phyloP scores from a whole-genome alignment of 345 rosid species.

The Linum trigynum region DNA sequence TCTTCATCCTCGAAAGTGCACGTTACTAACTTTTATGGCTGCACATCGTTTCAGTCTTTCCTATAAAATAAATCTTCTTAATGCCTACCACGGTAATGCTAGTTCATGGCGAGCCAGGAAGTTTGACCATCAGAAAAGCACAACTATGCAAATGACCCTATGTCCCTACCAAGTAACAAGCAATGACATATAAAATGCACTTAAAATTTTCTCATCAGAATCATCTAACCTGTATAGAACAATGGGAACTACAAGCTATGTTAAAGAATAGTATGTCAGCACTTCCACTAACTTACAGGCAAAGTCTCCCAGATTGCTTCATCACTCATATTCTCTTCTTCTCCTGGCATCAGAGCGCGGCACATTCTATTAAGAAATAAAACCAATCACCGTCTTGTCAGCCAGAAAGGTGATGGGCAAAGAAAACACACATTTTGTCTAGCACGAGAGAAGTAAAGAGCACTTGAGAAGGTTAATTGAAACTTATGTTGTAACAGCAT shows the following conservation, averaged over 20 bases:
- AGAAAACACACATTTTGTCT: too few species aligned
- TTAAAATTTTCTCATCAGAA: too few species aligned
- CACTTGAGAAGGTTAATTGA: neutral
- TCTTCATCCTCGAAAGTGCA: too few species aligned
- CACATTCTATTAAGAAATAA: conserved; percentile 60
- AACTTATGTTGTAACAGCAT: neutral
- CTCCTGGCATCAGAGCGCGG: conserved; percentile 88
- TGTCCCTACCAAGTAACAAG: too few species aligned
- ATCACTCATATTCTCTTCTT: conserved; percentile 76
- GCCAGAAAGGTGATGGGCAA: neutral
- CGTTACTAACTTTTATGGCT: too few species aligned
- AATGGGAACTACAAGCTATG: neutral
- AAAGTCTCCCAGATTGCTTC: conserved; percentile 97
- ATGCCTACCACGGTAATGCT: too few species aligned
- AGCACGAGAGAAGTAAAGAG: neutral
- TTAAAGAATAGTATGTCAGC: neutral
- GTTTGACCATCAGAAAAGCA: too few species aligned
- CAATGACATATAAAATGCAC: too few species aligned
- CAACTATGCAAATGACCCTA: too few species aligned
- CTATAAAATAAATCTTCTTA: too few species aligned
- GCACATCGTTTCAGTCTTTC: too few species aligned
- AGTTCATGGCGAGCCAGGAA: too few species aligned
- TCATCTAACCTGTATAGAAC: neutral
- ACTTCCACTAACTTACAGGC: conserved; percentile 54
- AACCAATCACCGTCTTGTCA: conserved; percentile 5